Evolutionary conservation across 192 early-diverging fungal genomes (phyloP).

Genomic region (Rhizophagus clarus): DNA sequence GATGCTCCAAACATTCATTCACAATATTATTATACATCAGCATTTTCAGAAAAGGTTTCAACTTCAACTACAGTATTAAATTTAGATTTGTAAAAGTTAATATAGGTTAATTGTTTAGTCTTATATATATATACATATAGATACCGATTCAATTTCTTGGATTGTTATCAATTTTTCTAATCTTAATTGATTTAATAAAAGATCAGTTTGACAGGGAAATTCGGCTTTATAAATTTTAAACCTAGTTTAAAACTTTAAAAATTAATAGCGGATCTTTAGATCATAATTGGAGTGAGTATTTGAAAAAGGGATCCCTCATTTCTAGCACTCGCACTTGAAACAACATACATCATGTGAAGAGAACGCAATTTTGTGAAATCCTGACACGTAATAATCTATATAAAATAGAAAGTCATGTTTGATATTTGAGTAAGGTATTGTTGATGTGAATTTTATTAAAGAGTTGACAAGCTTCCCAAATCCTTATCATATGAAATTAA

Average conservation of each 20-base stretch:
- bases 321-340: background rate
- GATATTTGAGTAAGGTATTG: background rate
- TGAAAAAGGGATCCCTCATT: too few species aligned
- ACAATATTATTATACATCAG: slow-evolving; percentile 14
- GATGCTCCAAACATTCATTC: background rate
- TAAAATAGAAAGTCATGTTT: background rate
- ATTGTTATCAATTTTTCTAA: background rate
- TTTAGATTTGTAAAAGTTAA: background rate
- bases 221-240: slow-evolving; percentile 12
- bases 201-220: background rate
- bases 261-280: background rate
- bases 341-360: background rate
- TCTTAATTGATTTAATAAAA: slow-evolving; percentile 8
- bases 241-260: background rate
- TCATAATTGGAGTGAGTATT: background rate
- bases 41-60: background rate
- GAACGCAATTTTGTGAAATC: background rate
- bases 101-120: background rate
- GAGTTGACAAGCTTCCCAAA: too few species aligned
- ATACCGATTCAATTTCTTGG: slow-evolving; percentile 17
- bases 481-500: too few species aligned
- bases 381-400: background rate
- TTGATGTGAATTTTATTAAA: too few species aligned
- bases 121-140: too few species aligned
- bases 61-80: background rate